Evolutionary conservation across 78 protist species (phyloP), one percentile per base, ranked within the genome.

Genomic region (Cyanophora paradoxa): DNA sequence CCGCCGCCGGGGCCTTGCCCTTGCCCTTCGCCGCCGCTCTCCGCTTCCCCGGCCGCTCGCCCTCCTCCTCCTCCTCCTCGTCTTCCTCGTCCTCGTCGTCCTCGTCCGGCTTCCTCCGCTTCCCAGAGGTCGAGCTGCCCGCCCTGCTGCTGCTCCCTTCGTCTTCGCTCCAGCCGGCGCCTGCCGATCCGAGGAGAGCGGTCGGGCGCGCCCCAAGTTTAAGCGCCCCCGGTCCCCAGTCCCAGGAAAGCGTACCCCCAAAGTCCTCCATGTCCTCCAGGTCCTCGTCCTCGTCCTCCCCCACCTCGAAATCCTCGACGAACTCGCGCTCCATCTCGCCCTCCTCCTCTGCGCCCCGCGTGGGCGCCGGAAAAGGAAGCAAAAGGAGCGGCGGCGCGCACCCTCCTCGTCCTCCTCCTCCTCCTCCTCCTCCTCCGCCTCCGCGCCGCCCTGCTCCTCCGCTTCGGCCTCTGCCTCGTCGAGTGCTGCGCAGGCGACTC

Each of bases 341-440:
- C 44, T 57, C 74, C 19, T 80, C 85, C 24, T 80, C 80, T 31
- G 3, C 66, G 14, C 16, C n/a, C 64, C 0, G 6, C 74, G n/a
- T 44, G 52, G n/a, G n/a, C 10, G 13, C n/a, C 10, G 52, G 10
- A 13, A 16, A 13, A 44, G 52, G n/a, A 44, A 44, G 13, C 52
- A 44, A 16, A 16, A 16, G 52, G 52, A 13, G n/a, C 13, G 52
- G 13, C n/a, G 10, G 10, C 52, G 52, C 10, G 28, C 83, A n/a
- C 6, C 74, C 34, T 66, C 81, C 24, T 33, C 31, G 61, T 76
- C 74, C 10, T 17, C 69, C 66, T 69, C 74, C 42, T 26, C 71
- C 42, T 48, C 72, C 13, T 0, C 63, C 33, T 39, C 69, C 4
- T 26, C 40, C 50, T 56, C 66, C 30, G 1, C 5, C 4, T 64